Evolutionary conservation across 495 filamentous ascomycete species (phyloP).

Genomic region (Coniosporium apollinis): DNA sequence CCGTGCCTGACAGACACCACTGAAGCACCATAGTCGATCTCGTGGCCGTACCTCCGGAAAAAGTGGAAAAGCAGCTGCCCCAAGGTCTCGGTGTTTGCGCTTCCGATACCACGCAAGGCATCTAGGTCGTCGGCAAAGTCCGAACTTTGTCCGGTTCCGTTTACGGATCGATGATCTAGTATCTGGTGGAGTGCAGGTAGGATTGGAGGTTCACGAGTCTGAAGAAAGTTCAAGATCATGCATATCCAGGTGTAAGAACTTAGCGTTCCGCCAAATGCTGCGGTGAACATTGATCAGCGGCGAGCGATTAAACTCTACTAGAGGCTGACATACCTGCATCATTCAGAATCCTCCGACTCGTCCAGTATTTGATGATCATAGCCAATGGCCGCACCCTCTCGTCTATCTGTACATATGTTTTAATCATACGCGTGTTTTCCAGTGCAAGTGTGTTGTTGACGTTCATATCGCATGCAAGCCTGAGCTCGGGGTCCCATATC

Average conservation of each 20-base stretch:
- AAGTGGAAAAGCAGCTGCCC: slow-evolving; percentile 81
- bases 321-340: slow-evolving; percentile 84
- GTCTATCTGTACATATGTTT: slow-evolving; percentile 90
- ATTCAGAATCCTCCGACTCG: slow-evolving; percentile 76
- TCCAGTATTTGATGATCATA: slow-evolving; percentile 97
- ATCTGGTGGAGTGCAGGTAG: slow-evolving; percentile 73
- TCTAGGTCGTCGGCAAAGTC: slow-evolving; percentile 77
- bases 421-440: slow-evolving; percentile 96
- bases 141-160: slow-evolving; percentile 44
- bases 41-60: slow-evolving; percentile 86
- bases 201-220: slow-evolving; percentile 74
- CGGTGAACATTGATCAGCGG: too few relatives aligned
- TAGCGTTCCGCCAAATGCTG: slow-evolving; percentile 81
- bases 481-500: slow-evolving; percentile 90
- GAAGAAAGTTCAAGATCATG: slow-evolving; percentile 91
- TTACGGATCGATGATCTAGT: slow-evolving; percentile 41
- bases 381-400: slow-evolving; percentile 77
- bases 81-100: slow-evolving; percentile 63
- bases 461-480: slow-evolving; percentile 93
- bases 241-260: slow-evolving; percentile 99
- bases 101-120: slow-evolving; percentile 52
- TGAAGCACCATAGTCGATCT: slow-evolving; percentile 71
- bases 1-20: slow-evolving; percentile 83
- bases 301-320: too few relatives aligned
- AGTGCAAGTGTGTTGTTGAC: slow-evolving; percentile 91